Evolutionary conservation across 495 filamentous ascomycete genomes (phyloP).

Genomic region (Tuber indicum): DNA sequence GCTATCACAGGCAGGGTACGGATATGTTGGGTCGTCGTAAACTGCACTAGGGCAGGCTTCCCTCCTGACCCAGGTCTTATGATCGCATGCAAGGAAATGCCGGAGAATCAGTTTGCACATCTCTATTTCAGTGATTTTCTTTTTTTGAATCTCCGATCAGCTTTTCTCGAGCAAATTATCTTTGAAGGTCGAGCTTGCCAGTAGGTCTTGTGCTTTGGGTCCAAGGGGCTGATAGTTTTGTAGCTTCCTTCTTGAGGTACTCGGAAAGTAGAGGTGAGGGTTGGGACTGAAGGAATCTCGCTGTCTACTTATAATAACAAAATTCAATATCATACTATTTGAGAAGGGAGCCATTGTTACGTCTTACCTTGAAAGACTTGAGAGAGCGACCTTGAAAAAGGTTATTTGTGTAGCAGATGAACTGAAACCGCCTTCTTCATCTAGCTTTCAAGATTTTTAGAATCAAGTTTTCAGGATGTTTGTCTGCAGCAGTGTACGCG

Average conservation of each 20-base stretch:
- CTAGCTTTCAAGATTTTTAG: background rate
- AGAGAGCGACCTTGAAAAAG: background rate
- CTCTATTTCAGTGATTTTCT: background rate
- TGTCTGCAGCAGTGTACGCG: background rate
- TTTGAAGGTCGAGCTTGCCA: background rate
- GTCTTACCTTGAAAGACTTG: background rate
- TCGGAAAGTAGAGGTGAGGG: background rate
- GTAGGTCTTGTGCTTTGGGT: background rate
- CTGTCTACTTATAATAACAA: background rate
- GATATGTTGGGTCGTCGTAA: background rate
- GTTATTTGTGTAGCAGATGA: background rate
- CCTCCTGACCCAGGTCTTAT: background rate
- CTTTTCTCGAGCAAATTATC: background rate
- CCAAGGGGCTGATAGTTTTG: background rate
- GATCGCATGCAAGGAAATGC: background rate
- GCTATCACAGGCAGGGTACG: background rate
- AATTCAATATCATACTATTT: background rate
- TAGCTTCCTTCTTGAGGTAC: background rate
- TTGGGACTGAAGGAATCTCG: background rate
- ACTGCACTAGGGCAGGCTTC: background rate
- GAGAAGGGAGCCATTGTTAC: background rate
- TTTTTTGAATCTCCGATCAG: background rate
- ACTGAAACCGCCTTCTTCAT: background rate
- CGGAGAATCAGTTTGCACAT: background rate
- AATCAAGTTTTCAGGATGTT: background rate